Base-by-base conservation (phyloP, 352 stramenopile genomes). In the Globisporangium megalacanthum region DNA sequence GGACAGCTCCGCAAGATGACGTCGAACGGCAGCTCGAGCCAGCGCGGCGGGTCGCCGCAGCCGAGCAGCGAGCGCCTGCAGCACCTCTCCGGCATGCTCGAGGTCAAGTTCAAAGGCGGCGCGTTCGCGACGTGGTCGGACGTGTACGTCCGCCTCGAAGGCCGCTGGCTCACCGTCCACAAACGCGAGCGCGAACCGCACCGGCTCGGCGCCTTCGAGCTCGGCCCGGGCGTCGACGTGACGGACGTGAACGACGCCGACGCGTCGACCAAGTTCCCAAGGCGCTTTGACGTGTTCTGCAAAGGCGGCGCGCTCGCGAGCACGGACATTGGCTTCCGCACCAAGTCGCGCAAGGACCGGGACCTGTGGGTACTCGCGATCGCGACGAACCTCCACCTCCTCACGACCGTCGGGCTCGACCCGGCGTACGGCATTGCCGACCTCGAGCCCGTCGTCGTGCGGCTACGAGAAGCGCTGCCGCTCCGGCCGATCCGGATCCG, bases 291-390 rank as follows among this genome's bases (percentile, higher is more conserved):
- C 56, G 15, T 94, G 8, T 66, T 58, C 2, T 94, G 84, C 73
- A 77, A 72, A 20, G 82, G 84, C n/a, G 84, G 84, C 0, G 44
- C 86, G 45, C 65, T 94, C 33, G 70, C 79, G 33, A 62, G 73
- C 20, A 89, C 81, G 25, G 84, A 94, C 56, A 70, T 84, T 41
- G 86, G 75, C 29, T 92, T 92, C 63, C 79, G 84, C 29, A 84
- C 77, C 52, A 88, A 86, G 54, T 88, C 80, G 35, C 76, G 81
- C 35, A 87, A 90, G 47, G 83, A 94, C 58, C 70, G 81, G 44
- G 83, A 94, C 45, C 57, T 80, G 45, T 94, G 83, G 83, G 80
- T 86, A 20, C 60, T 80, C 46, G 70, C 82, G 9, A 82, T 94
- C 51, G 52, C 69, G 9, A 78, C 62, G 37, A 94, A 94, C 63